These are phyloP conservation scores for Plicaturopsis crispa DNA, from an alignment of 768 basidiomycete species.

Conservation along the genomic window DNA sequence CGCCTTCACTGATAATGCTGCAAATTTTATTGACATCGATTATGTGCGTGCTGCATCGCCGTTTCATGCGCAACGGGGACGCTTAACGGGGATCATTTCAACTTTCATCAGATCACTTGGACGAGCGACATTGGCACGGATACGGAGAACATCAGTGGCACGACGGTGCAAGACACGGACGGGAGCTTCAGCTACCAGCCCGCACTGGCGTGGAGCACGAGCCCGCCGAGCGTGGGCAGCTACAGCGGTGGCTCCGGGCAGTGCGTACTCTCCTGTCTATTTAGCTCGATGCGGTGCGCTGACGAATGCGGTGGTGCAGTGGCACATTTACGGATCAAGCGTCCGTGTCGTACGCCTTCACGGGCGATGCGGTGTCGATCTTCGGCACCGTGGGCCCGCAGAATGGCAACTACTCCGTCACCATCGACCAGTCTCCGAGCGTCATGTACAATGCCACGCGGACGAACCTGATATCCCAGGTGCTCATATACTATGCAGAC, in stretches of 20 bases:
- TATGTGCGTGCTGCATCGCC: constrained; percentile 25
- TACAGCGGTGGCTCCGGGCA: constrained; percentile 37
- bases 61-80: background rate
- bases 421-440: constrained; percentile 17
- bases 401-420: constrained; percentile 21
- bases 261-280: constrained; percentile 16
- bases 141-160: constrained; percentile 5
- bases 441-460: constrained; percentile 13
- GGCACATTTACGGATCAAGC: constrained; percentile 5
- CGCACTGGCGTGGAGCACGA: constrained; percentile 24
- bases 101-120: constrained; percentile 14
- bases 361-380: constrained; percentile 26
- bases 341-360: constrained; percentile 11
- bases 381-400: constrained; percentile 30
- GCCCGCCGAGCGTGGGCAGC: constrained; percentile 21
- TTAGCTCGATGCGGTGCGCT: background rate
- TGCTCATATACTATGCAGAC: constrained; percentile 21
- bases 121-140: constrained; percentile 9
- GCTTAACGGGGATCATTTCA: too few relatives aligned
- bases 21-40: constrained; percentile 35
- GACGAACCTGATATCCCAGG: constrained; percentile 16
- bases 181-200: constrained; percentile 29
- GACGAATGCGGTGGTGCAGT: too few relatives aligned
- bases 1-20: constrained; percentile 6
- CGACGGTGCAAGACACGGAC: constrained; percentile 23